Base-by-base conservation (phyloP, 2,329 filamentous ascomycete species). In the Trichoderma sp. region DNA sequence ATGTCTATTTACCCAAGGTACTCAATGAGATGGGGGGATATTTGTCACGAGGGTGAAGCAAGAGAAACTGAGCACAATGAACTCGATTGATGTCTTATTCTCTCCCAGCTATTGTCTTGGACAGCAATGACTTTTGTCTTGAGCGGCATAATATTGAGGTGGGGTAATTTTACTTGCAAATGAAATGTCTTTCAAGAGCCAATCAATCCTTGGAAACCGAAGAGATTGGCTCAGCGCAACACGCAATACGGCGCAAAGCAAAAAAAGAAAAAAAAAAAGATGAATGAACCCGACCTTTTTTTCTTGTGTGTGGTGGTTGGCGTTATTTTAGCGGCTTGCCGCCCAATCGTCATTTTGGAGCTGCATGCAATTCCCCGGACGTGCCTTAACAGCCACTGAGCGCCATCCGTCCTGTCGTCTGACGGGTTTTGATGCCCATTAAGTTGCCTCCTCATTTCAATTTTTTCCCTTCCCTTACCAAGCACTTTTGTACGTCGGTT, bases 391-490 rank as follows among this genome's bases (percentile, higher is more conserved):
- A 34, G 57, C 67, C 57, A 34, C 67, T 62, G 66, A 61, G 39
- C 36, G n/a, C 57, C 66, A 69, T 61, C 57, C 61, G 62, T 65
- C 50, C 57, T 50, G 62, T 65, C 50, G 62, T 58, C 61, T 66
- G 68, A 65, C 68, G 47, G 55, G 15, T 47, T 71, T 71, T 66
- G 61, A 71, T 70, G 68, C 68, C 68, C 68, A 65, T 70, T 65
- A 34, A 70, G 66, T 57, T 57, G 61, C 59, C 68, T 57, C 68
- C 68, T 70, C 68, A 70, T 70, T 70, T 70, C 34, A 58, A 8
- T 28, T 62, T 62, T 30, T 70, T 34, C 43, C 47, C 20, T 30
- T 36, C 34, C 20, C 7, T 63, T 36, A 26, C 39, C 15, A 32
- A 50, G 36, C 59, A 20, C 58, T 23, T 63, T 43, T n/a, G 39